phyloP scores from a whole-genome alignment of 805 yeast genomes.

The Cyberlindnera mycetangii region DNA sequence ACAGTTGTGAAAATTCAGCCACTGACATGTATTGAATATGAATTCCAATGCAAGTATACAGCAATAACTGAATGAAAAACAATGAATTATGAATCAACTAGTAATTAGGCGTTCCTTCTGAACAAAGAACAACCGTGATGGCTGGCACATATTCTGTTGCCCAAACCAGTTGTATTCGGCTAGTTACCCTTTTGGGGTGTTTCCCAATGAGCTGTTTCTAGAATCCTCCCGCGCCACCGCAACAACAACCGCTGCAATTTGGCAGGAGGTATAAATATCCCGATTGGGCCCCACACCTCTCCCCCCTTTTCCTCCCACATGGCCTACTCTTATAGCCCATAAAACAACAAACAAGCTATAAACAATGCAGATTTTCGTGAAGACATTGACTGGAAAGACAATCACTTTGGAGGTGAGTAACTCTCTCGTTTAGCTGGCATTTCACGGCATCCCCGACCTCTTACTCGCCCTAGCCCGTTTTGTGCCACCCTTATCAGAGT shows the following conservation, averaged over 20 bases:
- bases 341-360: conserved; percentile 12
- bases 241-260: conserved; percentile 9
- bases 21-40: too few species aligned
- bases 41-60: too few species aligned
- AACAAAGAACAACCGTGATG: background rate
- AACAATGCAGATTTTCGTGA: conserved; percentile 84
- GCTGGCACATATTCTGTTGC: background rate
- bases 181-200: background rate
- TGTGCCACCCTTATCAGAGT: conserved; percentile 18
- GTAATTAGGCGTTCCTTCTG: background rate
- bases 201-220: background rate
- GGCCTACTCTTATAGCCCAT: background rate
- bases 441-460: too few species aligned
- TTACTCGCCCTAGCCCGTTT: too few species aligned
- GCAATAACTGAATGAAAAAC: too few species aligned
- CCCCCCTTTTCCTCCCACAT: conserved; percentile 11
- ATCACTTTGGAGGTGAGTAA: conserved; percentile 62
- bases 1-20: too few species aligned
- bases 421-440: background rate
- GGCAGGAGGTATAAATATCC: conserved; percentile 10
- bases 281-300: background rate
- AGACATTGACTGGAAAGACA: conserved; percentile 88
- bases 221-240: conserved; percentile 8
- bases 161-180: background rate
- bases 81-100: too few species aligned